These are phyloP conservation scores for Fusarium sp. DNA, from an alignment of 2,329 filamentous ascomycete species.

Conservation along the genomic window DNA sequence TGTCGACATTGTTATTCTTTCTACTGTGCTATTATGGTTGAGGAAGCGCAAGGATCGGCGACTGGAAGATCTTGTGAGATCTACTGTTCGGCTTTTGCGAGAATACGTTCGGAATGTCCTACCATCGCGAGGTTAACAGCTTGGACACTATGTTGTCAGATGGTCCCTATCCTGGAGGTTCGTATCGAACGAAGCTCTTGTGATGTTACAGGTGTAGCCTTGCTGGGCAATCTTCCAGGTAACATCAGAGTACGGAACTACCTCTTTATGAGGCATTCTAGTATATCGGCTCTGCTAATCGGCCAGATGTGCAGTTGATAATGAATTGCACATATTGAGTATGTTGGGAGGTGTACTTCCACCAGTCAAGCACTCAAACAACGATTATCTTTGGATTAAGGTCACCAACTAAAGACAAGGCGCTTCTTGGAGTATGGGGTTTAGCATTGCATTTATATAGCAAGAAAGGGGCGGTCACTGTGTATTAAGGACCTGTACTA, in stretches of 20 bases:
- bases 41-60: constrained; percentile 75
- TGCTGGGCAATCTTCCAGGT: neutral
- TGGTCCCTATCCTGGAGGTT: too few relatives aligned
- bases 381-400: neutral
- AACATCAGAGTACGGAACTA: neutral
- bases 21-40: constrained; percentile 77
- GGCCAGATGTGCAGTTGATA: neutral
- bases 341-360: neutral
- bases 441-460: constrained; percentile 14
- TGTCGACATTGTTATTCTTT: constrained; percentile 75
- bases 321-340: neutral
- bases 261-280: neutral
- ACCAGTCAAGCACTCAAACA: neutral
- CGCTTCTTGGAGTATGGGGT: constrained; percentile 25
- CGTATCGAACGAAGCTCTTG: too few relatives aligned
- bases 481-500: constrained; percentile 4
- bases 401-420: constrained; percentile 1
- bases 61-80: constrained; percentile 78
- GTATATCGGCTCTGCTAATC: neutral
- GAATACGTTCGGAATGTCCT: constrained; percentile 70
- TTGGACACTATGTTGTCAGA: neutral
- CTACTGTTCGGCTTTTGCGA: constrained; percentile 66
- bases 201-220: neutral
- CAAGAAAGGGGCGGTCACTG: constrained; percentile 3
- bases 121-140: constrained; percentile 62